Evolutionary conservation across 805 yeast genomes (phyloP).

Genomic region (Candida patagonica): DNA sequence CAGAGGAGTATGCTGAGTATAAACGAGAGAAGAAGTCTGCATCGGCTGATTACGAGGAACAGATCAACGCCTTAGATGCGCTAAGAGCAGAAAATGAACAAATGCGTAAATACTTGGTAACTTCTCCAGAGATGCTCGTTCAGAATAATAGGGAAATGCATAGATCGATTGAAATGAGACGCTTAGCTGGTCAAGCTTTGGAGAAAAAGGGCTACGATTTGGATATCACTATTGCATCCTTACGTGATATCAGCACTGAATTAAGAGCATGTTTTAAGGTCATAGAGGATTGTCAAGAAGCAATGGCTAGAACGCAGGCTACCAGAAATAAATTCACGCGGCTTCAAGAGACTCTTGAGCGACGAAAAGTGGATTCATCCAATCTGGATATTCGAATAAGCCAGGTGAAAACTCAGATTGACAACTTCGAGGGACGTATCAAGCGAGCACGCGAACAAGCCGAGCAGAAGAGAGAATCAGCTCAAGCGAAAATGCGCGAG

Average conservation of each 20-base stretch:
- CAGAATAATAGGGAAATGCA: constrained; percentile 46
- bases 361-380: constrained; percentile 29
- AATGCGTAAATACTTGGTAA: constrained; percentile 49
- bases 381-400: constrained; percentile 36
- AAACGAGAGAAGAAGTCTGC: constrained; percentile 52
- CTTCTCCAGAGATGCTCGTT: constrained; percentile 47
- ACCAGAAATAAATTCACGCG: constrained; percentile 31
- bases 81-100: constrained; percentile 50
- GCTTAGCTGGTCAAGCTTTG: constrained; percentile 30
- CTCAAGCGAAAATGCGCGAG: constrained; percentile 1
- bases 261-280: constrained; percentile 34
- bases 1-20: constrained; percentile 54
- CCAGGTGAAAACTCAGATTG: constrained; percentile 43
- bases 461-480: constrained; percentile 33
- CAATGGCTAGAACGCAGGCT: constrained; percentile 36
- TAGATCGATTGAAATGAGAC: constrained; percentile 35
- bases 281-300: constrained; percentile 42
- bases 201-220: constrained; percentile 44
- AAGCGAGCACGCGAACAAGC: constrained; percentile 37
- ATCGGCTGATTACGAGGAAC: constrained; percentile 51
- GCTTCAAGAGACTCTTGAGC: constrained; percentile 35
- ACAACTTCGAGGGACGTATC: constrained; percentile 40
- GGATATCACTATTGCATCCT: constrained; percentile 47
- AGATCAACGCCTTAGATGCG: constrained; percentile 47
- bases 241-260: constrained; percentile 43